Evolutionary conservation across 257 asterid species (phyloP).

Genomic region (Sherardia arvensis): DNA sequence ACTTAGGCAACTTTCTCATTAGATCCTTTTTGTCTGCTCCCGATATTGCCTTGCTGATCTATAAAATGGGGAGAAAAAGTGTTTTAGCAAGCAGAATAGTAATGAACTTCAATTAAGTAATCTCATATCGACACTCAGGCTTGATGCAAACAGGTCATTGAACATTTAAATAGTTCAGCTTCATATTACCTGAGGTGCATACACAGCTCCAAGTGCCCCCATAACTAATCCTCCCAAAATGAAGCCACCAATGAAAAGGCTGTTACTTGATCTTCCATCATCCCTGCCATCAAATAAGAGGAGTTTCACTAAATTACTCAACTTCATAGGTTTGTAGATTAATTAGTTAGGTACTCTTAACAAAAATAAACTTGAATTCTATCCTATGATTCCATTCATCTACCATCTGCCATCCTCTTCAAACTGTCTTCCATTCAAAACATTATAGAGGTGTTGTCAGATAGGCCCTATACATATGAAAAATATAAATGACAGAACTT

Average conservation of each 20-base stretch:
- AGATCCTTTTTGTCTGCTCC: conserved; percentile 70
- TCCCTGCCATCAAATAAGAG: conserved; percentile 39
- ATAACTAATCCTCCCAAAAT: conserved; percentile 68
- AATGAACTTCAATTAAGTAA: conserved; percentile 1
- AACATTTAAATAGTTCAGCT: conserved; percentile 2
- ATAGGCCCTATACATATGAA: background rate
- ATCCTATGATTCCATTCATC: background rate
- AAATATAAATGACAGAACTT: background rate
- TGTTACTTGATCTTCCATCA: conserved; percentile 36
- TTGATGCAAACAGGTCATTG: background rate
- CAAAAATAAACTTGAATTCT: background rate
- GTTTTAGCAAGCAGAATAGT: background rate
- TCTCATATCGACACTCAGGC: conserved; percentile 2
- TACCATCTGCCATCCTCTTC: background rate
- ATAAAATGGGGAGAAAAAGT: conserved; percentile 12
- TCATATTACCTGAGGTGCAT: conserved; percentile 68
- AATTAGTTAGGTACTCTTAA: background rate
- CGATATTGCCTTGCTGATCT: conserved; percentile 66
- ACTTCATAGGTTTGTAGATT: background rate
- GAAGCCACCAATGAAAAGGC: conserved; percentile 66
- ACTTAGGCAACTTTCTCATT: conserved; percentile 80
- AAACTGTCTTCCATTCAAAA: background rate
- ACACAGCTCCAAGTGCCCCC: conserved; percentile 70
- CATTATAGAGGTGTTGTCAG: background rate
- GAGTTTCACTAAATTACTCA: background rate